Percentiles rank a stretch among this genome's conserved stretches.
phyloP scores from a whole-genome alignment of 345 rosid species.

The Corchorus capsularis region DNA sequence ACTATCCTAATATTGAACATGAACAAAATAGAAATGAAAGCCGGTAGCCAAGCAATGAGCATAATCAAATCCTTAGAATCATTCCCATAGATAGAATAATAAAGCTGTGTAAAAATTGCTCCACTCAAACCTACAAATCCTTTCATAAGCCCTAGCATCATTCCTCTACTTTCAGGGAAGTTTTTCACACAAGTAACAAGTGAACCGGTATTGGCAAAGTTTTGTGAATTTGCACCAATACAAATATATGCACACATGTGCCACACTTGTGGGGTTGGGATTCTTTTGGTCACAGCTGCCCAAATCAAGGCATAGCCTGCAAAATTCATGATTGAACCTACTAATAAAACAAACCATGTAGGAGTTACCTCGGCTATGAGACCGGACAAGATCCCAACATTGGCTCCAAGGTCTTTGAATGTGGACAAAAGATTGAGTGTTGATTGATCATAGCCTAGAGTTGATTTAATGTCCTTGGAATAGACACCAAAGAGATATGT shows the following conservation, averaged over 20 bases:
- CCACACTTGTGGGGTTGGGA: conserved; percentile 47
- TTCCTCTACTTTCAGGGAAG: conserved; percentile 65
- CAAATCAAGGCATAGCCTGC: conserved; percentile 69
- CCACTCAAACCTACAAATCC: conserved; percentile 59
- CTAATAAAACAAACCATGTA: conserved; percentile 57
- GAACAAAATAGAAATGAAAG: conserved; percentile 48
- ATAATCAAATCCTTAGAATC: conserved; percentile 47
- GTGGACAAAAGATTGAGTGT: conserved; percentile 59
- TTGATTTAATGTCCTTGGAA: conserved; percentile 39
- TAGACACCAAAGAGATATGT: conserved; percentile 61
- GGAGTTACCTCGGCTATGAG: conserved; percentile 65
- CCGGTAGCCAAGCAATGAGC: conserved; percentile 60
- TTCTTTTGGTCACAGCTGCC: conserved; percentile 47
- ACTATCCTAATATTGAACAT: conserved; percentile 42
- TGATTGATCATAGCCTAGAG: conserved; percentile 56
- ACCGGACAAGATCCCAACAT: conserved; percentile 60
- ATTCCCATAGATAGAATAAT: conserved; percentile 38
- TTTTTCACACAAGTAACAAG: conserved; percentile 66
- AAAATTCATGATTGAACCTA: conserved; percentile 55
- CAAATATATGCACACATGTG: conserved; percentile 67
- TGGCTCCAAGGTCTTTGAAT: conserved; percentile 62
- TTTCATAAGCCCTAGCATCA: conserved; percentile 58
- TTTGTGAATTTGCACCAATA: conserved; percentile 63
- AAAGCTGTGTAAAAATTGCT: conserved; percentile 55
- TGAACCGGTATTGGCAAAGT: conserved; percentile 62